phyloP scores from a whole-genome alignment of 495 filamentous ascomycete species.

The Cercophora sp. region DNA sequence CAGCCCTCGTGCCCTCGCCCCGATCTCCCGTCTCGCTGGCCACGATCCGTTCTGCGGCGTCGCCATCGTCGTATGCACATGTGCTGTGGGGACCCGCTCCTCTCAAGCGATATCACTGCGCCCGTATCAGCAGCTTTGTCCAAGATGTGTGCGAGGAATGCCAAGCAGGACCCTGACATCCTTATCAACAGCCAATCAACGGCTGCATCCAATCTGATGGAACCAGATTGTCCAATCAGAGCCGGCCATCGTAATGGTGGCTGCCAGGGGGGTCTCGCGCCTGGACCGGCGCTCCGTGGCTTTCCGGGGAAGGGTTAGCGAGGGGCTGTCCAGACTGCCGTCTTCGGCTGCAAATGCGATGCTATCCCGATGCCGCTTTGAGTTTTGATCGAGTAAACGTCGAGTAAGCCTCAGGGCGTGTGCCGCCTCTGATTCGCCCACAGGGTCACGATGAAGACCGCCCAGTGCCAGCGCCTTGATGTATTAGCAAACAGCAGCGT shows the following conservation, averaged over 20 bases:
- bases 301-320: constrained; percentile 3
- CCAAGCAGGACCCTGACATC: constrained; percentile 4
- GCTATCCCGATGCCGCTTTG: constrained; percentile 18
- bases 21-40: not conserved
- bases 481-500: not conserved
- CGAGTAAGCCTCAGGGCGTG: constrained; percentile 25
- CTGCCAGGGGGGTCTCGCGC: not conserved
- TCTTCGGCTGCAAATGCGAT: constrained; percentile 18
- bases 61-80: not conserved
- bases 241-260: not conserved
- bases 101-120: too few relatives aligned
- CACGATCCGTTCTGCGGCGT: not conserved
- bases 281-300: constrained; percentile 6
- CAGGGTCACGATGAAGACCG: not conserved
- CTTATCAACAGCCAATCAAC: constrained; percentile 13
- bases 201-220: constrained; percentile 12
- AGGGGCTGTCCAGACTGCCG: constrained; percentile 9
- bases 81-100: not conserved
- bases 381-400: constrained; percentile 39
- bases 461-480: not conserved
- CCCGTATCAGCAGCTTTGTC: not conserved
- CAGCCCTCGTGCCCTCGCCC: too few relatives aligned
- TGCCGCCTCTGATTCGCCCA: constrained; percentile 20
- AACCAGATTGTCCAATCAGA: constrained; percentile 15
- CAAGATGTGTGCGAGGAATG: not conserved